Percentiles rank a stretch among this genome's conserved stretches.
phyloP scores from a whole-genome alignment of 352 stramenopile species.

The Globisporangium heterothallicum region DNA sequence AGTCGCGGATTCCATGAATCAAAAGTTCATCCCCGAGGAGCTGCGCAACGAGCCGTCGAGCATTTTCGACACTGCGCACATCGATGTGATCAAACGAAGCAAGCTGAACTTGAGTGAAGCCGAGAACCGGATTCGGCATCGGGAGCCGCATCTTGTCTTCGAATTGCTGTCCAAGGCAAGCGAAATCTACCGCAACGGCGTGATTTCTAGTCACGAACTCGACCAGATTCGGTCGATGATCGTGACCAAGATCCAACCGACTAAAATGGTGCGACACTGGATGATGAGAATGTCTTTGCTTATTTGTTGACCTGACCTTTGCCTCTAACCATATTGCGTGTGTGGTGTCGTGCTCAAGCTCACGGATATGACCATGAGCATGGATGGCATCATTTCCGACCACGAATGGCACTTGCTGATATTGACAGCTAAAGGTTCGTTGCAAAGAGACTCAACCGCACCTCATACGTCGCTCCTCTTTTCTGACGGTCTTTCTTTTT shows the following conservation, averaged over 20 bases:
- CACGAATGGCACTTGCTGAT: slow-evolving; percentile 84
- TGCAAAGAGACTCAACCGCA: too few species aligned
- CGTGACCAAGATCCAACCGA: slow-evolving; percentile 72
- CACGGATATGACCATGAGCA: slow-evolving; percentile 80
- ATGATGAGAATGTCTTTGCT: not conserved
- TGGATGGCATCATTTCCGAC: slow-evolving; percentile 82
- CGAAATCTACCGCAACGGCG: slow-evolving; percentile 73
- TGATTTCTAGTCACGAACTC: slow-evolving; percentile 79
- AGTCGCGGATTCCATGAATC: slow-evolving; percentile 77
- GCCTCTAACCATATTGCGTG: not conserved
- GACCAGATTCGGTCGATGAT: slow-evolving; percentile 74
- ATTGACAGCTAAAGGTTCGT: slow-evolving; percentile 70
- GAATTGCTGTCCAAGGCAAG: slow-evolving; percentile 78
- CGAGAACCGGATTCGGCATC: slow-evolving; percentile 78
- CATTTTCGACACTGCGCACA: slow-evolving; percentile 67
- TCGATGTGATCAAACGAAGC: slow-evolving; percentile 79
- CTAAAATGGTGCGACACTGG: slow-evolving; percentile 80
- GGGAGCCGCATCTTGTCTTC: slow-evolving; percentile 79
- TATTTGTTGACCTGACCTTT: not conserved
- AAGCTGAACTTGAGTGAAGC: slow-evolving; percentile 76
- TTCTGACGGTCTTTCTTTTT: too few species aligned
- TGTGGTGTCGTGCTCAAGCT: slow-evolving; percentile 26
- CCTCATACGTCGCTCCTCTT: too few species aligned
- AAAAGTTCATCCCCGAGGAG: slow-evolving; percentile 71
- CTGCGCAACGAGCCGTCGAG: slow-evolving; percentile 48